Evolutionary conservation across 208 protist genomes (phyloP).

Genomic region (Blastocrithidia nonstop): DNA sequence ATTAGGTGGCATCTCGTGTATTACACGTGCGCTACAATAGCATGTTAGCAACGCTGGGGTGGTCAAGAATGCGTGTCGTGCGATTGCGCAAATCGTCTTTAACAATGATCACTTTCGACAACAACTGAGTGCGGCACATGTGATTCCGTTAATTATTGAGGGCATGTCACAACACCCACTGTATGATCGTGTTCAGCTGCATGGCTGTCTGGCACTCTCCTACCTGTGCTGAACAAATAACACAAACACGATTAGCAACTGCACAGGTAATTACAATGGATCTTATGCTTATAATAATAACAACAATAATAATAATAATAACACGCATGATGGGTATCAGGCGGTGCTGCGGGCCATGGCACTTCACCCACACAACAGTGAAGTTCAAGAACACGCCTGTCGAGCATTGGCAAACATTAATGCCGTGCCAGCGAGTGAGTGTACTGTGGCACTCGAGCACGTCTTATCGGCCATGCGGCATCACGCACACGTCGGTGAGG

Average conservation of each 20-base stretch:
- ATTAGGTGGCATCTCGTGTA: slow-evolving; percentile 53
- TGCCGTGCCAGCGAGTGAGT: slow-evolving; percentile 32
- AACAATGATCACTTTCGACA: slow-evolving; percentile 79
- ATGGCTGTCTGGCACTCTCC: slow-evolving; percentile 81
- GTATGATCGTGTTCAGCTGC: slow-evolving; percentile 82
- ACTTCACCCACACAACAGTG: slow-evolving; percentile 67
- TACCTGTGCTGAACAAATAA: slow-evolving; percentile 87
- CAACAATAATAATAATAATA: no score
- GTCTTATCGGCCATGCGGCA: slow-evolving; percentile 72
- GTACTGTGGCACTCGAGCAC: slow-evolving; percentile 48
- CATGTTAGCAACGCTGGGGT: slow-evolving; percentile 67
- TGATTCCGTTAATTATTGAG: slow-evolving; percentile 73
- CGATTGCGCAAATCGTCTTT: slow-evolving; percentile 79
- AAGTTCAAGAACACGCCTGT: slow-evolving; percentile 84
- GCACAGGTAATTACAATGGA: slow-evolving; percentile 63
- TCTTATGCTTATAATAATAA: no score
- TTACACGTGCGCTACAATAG: slow-evolving; percentile 68
- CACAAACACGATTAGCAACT: slow-evolving; percentile 58
- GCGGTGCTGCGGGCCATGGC: slow-evolving; percentile 79
- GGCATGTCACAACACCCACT: slow-evolving; percentile 74
- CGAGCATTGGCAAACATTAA: slow-evolving; percentile 79
- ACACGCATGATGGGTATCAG: slow-evolving; percentile 60
- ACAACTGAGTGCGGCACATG: slow-evolving; percentile 68
- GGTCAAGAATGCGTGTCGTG: slow-evolving; percentile 82
- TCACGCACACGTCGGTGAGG: slow-evolving; percentile 55